Evolutionary conservation across 139 green algal genomes (phyloP).

Genomic region (Ettlia oleoabundans): DNA sequence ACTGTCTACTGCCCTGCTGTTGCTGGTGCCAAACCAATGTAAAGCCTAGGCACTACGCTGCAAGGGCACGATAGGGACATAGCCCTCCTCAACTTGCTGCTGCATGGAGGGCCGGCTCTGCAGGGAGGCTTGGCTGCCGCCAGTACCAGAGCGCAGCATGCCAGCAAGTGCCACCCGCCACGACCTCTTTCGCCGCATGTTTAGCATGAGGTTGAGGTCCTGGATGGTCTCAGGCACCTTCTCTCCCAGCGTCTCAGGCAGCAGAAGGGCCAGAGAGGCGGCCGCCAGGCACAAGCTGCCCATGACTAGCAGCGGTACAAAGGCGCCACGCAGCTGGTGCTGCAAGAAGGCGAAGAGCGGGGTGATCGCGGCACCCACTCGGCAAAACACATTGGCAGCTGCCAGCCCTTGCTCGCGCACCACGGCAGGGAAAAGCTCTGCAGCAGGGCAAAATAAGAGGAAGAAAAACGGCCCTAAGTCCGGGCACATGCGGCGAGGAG

Average conservation of each 20-base stretch:
- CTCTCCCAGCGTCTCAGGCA: conserved; percentile 36
- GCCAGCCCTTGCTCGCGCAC: conserved; percentile 40
- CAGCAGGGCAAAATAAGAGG: background rate
- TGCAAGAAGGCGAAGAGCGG: conserved; percentile 40
- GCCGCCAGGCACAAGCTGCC: conserved; percentile 33
- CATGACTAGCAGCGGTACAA: conserved; percentile 31
- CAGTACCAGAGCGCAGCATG: background rate
- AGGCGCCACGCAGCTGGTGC: background rate
- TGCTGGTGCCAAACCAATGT: too few relatives aligned
- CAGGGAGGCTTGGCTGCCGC: background rate
- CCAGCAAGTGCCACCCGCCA: conserved; percentile 15
- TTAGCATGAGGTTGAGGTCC: conserved; percentile 16
- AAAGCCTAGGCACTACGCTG: too few relatives aligned
- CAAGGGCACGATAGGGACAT: too few relatives aligned
- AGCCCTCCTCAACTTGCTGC: background rate
- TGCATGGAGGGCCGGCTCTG: background rate
- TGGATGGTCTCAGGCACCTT: conserved; percentile 36
- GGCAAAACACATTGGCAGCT: background rate
- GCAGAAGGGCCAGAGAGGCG: conserved; percentile 5
- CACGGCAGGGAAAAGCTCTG: conserved; percentile 37
- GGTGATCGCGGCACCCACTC: background rate
- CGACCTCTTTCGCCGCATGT: conserved; percentile 13
- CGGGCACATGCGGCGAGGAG: too few relatives aligned
- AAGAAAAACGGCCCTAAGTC: too few relatives aligned
- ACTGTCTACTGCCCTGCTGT: too few relatives aligned